Conservation (phyloP, 1,284 basidiomycete genomes). For the Agaricales sp. region DNA sequence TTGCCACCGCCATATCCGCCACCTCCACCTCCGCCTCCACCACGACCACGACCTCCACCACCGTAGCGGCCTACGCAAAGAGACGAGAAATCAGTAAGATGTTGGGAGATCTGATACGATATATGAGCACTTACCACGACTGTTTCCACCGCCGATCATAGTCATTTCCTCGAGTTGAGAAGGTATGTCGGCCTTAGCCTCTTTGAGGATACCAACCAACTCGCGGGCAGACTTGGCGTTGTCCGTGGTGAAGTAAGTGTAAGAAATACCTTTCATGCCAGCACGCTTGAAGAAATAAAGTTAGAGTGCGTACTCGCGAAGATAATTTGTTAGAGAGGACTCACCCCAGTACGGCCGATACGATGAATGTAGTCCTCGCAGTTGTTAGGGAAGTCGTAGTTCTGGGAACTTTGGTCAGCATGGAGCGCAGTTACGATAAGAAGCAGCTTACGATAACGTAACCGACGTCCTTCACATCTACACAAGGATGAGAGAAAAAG, state of each 20-base stretch:
- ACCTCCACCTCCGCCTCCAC: slow-evolving; percentile 27
- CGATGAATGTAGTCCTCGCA: slow-evolving; percentile 93
- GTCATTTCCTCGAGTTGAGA: slow-evolving; percentile 92
- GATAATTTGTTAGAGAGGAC: slow-evolving; percentile 16
- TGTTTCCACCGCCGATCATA: slow-evolving; percentile 72
- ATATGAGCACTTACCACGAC: slow-evolving; percentile 46
- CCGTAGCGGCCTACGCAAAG: slow-evolving; percentile 40
- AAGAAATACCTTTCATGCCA: slow-evolving; percentile 84
- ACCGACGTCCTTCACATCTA: slow-evolving; percentile 93
- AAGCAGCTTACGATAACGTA: slow-evolving; percentile 86
- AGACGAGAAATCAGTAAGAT: slow-evolving; percentile 4
- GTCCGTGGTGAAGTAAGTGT: slow-evolving; percentile 94
- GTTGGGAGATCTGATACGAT: too few relatives aligned
- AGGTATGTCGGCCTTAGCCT: slow-evolving; percentile 85
- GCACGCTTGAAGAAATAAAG: slow-evolving; percentile 49
- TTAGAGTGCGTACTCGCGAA: slow-evolving; percentile 10
- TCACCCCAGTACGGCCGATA: slow-evolving; percentile 81
- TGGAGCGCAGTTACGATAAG: slow-evolving; percentile 9
- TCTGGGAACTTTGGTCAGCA: slow-evolving; percentile 36
- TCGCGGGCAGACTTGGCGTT: slow-evolving; percentile 94
- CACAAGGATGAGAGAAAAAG: slow-evolving; percentile 12
- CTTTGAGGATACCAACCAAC: slow-evolving; percentile 79
- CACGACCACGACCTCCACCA: slow-evolving; percentile 28
- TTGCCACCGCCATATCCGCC: slow-evolving; percentile 24
- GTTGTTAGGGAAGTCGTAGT: slow-evolving; percentile 97